phyloP scores from a whole-genome alignment of 2,329 filamentous ascomycete species.

The Nemania bipapillata region DNA sequence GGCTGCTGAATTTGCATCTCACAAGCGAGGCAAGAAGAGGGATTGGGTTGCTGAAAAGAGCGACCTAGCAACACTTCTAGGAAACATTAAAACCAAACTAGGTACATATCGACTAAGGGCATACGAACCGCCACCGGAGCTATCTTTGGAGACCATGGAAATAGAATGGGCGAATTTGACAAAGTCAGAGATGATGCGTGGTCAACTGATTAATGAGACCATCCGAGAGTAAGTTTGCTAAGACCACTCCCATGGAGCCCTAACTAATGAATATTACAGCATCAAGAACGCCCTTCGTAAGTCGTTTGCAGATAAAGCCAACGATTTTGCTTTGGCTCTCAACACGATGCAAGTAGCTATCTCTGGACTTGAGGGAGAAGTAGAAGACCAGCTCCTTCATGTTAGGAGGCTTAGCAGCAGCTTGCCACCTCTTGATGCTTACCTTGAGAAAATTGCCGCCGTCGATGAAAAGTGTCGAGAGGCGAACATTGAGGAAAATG shows the following conservation, averaged over 20 bases:
- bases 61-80: constrained; percentile 88
- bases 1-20: constrained; percentile 80
- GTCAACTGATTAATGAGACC: constrained; percentile 95
- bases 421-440: constrained; percentile 87
- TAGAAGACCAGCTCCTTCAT: constrained; percentile 92
- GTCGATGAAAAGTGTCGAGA: constrained; percentile 91
- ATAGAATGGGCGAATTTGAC: constrained; percentile 82
- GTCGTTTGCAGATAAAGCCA: constrained; percentile 96
- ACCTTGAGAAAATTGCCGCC: constrained; percentile 84
- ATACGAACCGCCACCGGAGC: constrained; percentile 86
- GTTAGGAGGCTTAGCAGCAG: constrained; percentile 86
- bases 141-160: constrained; percentile 85
- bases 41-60: constrained; percentile 98
- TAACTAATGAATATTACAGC: constrained; percentile 56
- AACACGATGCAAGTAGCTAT: constrained; percentile 96
- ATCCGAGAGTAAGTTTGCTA: constrained; percentile 79
- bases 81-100: constrained; percentile 98
- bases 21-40: constrained; percentile 90
- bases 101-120: constrained; percentile 91
- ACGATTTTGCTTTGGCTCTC: constrained; percentile 94
- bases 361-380: constrained; percentile 94
- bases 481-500: constrained; percentile 98
- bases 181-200: constrained; percentile 84
- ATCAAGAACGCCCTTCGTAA: constrained; percentile 95
- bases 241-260: no score